Base-by-base conservation (phyloP, 2,329 filamentous ascomycete genomes). In the Huntiella decipiens region DNA sequence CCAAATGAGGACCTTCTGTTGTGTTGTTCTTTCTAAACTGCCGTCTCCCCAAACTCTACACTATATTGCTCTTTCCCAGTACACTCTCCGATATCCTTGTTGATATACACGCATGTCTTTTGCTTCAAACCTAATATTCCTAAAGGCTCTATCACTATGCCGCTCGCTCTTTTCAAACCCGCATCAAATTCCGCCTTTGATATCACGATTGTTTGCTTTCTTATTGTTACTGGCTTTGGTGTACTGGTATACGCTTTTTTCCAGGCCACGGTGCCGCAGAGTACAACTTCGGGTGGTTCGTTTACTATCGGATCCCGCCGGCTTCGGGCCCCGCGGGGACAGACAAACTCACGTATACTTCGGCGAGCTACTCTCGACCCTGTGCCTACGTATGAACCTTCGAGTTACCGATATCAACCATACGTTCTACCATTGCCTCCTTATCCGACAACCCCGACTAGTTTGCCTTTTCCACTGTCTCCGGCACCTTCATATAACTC, bases 321-420 rank as follows among this genome's bases (percentile, higher is more conserved):
- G 8, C 22, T 28, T 28, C 22, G 22, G 22, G 10, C 22, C 22
- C 8, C 22, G 3, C 22, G 22, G 8, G 22, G 7, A 28, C 28
- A 28, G 28, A 10, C 10, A 34, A 1, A 16, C 12, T 39, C 33
- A 45, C 43, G 47, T 8, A 42, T 45, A 17, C 34, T 37, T n/a
- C 28, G 40, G 28, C 28, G 31, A 7, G 40, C 44, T n/a, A 46
- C 39, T 1, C n/a, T 43, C n/a, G 48, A 50, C 16, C 48, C 48
- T 7, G 48, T 50, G 16, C 48, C 48, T 12, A 32, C 48, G 8
- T 50, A 50, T 41, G 48, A 41, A 7, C 48, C 44, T 8, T 41
- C 48, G 8, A 42, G 28, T 12, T 47, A 44, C 34, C 40, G 40
- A 10, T 43, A 34, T 19, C 33, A 39, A 22, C 35, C 22, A 16